These are phyloP conservation scores for Vitis labrusca DNA, from an alignment of 164 flowering plant genomes.

Conservation along the genomic window DNA sequence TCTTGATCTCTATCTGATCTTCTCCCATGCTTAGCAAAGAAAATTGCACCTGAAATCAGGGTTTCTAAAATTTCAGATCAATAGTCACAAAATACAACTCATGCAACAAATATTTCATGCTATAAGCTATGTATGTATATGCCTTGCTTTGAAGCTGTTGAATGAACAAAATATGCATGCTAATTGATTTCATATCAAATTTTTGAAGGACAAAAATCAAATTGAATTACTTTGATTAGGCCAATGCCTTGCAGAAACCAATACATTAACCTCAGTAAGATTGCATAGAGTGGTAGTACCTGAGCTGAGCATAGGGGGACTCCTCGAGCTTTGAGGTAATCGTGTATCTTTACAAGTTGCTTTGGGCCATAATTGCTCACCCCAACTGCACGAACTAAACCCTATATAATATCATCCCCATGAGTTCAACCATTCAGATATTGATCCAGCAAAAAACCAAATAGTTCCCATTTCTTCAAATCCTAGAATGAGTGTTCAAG, in stretches of 20 bases:
- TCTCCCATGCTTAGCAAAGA: conserved; percentile 82
- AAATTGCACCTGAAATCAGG: conserved; percentile 73
- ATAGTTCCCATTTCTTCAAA: too few species aligned
- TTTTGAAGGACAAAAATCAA: too few species aligned
- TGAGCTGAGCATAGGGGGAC: conserved; percentile 42
- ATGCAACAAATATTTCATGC: too few species aligned
- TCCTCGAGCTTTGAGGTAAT: conserved; percentile 58
- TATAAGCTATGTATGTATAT: too few species aligned
- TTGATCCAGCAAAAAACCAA: too few species aligned
- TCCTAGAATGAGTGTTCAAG: too few species aligned
- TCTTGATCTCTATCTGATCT: conserved; percentile 76
- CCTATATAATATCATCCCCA: conserved; percentile 37
- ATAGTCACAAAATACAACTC: background rate
- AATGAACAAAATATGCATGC: too few species aligned
- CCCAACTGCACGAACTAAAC: conserved; percentile 90
- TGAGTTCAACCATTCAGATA: too few species aligned
- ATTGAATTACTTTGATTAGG: too few species aligned
- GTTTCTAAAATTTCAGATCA: background rate
- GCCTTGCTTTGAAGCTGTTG: too few species aligned
- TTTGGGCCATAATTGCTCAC: conserved; percentile 82
- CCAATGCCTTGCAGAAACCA: too few species aligned
- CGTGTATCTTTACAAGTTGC: conserved; percentile 77
- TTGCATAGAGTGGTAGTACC: conserved; percentile 15
- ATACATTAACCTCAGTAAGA: background rate
- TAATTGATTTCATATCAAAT: too few species aligned